phyloP scores from a whole-genome alignment of 768 basidiomycete genomes.

The Mycena filopes region DNA sequence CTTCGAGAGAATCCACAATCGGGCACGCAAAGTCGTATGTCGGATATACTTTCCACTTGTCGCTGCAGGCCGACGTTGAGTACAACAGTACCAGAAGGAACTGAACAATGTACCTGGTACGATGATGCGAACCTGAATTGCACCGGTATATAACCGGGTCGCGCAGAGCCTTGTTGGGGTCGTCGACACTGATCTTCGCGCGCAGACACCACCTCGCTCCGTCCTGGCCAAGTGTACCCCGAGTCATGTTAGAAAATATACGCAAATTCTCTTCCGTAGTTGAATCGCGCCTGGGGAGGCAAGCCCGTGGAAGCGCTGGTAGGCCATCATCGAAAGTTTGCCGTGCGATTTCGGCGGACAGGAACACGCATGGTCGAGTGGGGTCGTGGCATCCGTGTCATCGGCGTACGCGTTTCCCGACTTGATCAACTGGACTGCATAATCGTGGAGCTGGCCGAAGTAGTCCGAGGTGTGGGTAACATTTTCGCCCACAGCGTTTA shows the following conservation, averaged over 20 bases:
- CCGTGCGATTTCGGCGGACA: slow-evolving; percentile 8
- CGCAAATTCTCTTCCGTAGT: slow-evolving; percentile 85
- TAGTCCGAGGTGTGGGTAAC: slow-evolving; percentile 96
- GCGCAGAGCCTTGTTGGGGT: slow-evolving; percentile 95
- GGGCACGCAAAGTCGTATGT: slow-evolving; percentile 99
- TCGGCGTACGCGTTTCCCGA: slow-evolving; percentile 93
- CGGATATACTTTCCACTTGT: slow-evolving; percentile 97
- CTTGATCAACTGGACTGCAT: slow-evolving; percentile 85
- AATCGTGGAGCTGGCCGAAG: slow-evolving; percentile 88
- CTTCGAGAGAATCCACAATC: slow-evolving; percentile 94
- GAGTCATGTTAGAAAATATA: slow-evolving; percentile 89
- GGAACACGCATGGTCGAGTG: neutral
- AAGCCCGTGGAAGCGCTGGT: slow-evolving; percentile 89
- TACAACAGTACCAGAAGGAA: neutral
- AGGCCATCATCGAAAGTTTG: slow-evolving; percentile 90
- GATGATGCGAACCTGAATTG: slow-evolving; percentile 88
- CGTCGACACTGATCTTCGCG: slow-evolving; percentile 94
- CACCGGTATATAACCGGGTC: slow-evolving; percentile 98
- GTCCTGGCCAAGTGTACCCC: slow-evolving; percentile 68
- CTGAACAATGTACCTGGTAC: slow-evolving; percentile 77
- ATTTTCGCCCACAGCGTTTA: slow-evolving; percentile 85
- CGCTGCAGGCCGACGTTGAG: slow-evolving; percentile 51
- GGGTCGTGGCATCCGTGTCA: slow-evolving; percentile 69
- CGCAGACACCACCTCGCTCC: slow-evolving; percentile 94
- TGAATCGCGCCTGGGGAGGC: slow-evolving; percentile 86